Evolutionary conservation across 2,329 filamentous ascomycete species (phyloP).

Genomic region (Helminthosporium solani): DNA sequence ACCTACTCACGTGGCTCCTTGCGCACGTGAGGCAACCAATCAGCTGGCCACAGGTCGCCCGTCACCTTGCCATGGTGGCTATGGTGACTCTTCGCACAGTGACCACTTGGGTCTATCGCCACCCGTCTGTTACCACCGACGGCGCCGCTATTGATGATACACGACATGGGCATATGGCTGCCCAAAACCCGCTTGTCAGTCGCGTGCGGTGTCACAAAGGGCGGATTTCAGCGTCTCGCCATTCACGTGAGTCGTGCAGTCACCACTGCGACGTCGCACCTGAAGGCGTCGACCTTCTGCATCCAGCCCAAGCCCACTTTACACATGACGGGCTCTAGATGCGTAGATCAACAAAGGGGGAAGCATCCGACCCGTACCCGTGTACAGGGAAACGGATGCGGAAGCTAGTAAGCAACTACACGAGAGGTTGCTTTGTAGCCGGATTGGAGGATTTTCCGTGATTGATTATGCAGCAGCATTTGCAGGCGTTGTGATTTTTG

Average conservation of each 20-base stretch:
- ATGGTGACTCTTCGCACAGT: neutral
- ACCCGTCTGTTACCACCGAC: neutral
- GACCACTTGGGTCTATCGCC: neutral
- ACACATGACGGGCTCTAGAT: slow-evolving; percentile 2
- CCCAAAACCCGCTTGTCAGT: slow-evolving; percentile 4
- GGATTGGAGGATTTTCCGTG: slow-evolving; percentile 9
- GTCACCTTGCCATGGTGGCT: neutral
- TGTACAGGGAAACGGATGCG: neutral
- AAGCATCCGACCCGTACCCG: slow-evolving; percentile 1
- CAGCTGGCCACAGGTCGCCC: slow-evolving; percentile 3
- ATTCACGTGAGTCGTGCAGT: slow-evolving; percentile 4
- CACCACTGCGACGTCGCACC: neutral
- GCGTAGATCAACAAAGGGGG: slow-evolving; percentile 6
- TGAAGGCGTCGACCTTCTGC: slow-evolving; percentile 3
- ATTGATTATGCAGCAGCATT: slow-evolving; percentile 6
- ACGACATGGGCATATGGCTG: neutral
- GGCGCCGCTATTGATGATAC: neutral
- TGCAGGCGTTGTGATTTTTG: slow-evolving; percentile 10
- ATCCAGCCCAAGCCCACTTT: neutral
- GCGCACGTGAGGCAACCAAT: neutral
- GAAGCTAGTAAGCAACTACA: slow-evolving; percentile 1
- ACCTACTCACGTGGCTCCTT: neutral
- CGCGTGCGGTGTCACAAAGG: neutral
- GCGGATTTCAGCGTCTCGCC: neutral
- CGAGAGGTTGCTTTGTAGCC: neutral